Base-by-base conservation (phyloP, 2,329 filamentous ascomycete genomes). In the Colletotrichum lentis region DNA sequence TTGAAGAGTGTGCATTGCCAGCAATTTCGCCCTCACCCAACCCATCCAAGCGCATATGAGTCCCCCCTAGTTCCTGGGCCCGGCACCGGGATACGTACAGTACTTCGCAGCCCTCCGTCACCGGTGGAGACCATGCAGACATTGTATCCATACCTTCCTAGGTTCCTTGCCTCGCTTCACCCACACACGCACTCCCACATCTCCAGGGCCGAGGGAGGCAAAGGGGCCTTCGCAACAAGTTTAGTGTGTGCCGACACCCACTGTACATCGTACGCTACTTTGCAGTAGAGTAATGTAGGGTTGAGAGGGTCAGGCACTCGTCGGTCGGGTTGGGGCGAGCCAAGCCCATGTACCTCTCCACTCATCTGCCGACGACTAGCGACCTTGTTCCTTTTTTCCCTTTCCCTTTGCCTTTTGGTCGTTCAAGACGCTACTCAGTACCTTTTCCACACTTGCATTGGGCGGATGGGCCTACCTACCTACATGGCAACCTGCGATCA, bases 1-100 rank as follows among this genome's bases (percentile, higher is more conserved):
- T 66, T 66, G 58, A 66, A 46, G 63, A 56, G 59, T 43, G 59
- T 68, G 66, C 66, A 68, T 68, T 68, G 39, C 66, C 39, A 54
- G 56, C 64, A 69, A 69, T 69, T 67, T 69, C 67, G 63, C 63
- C 67, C 67, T 59, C 56, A 46, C 56, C 56, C 56, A 59, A 67
- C 66, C 66, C 66, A 69, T 63, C 67, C 67, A 69, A 63, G 67
- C 67, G 57, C 67, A 67, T 58, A 37, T 60, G 49, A 35, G 62
- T 50, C 50, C 22, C 24, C 55, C 55, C 11, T 57, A 60, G 62
- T 65, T 65, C 65, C 55, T 67, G 37, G 58, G 24, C 37, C 44
- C 57, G 24, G 49, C 50, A 37, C 16, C 22, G 16, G 27, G 53
- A 37, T 58, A 67, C 64, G 46, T 67, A n/a, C n/a, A n/a, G n/a